Base-by-base conservation (phyloP, 495 filamentous ascomycete genomes). In the Penicillium macrosclerotiorum region DNA sequence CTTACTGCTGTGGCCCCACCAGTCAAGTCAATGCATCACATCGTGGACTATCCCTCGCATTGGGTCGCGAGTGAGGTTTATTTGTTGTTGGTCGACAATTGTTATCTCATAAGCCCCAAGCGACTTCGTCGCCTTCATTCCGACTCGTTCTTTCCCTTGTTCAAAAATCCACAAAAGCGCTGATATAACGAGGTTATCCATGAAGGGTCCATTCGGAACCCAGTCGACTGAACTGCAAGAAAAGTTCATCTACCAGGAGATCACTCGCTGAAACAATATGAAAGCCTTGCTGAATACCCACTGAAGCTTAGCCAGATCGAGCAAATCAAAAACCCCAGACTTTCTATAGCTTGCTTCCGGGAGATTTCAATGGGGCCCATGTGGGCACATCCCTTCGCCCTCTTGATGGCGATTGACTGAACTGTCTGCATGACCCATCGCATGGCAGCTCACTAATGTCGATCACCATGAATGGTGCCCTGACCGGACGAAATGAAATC, bases 1-100 rank as follows among this genome's bases (percentile, higher is more conserved):
- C 55, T 59, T 59, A 24, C 55, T 20, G 51, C 13, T n/a, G 27
- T 24, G 22, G 32, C 45, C 30, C 9, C 16, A 19, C 40, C 17
- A 8, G 23, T 13, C 4, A 33, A 18, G 55, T 35, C 45, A 35
- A 36, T 51, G 48, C 45, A 29, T 24, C 8, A n/a, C n/a, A 24
- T 34, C 19, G 6, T 13, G 16, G 27, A 8, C 9, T 34, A 52
- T 40, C 55, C 55, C 55, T 59, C 24, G 38, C 55, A 47, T 49
- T 18, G 16, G 33, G 13, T n/a, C 8, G 22, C 34, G 30, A 13
- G 37, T 34, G 29, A 42, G 19, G n/a, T n/a, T n/a, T n/a, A n/a
- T n/a, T n/a, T n/a, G n/a, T n/a, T n/a, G n/a, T n/a, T n/a, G n/a
- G n/a, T n/a, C n/a, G n/a, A n/a, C n/a, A n/a, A n/a, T n/a, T n/a